Evolutionary conservation across 2,329 filamentous ascomycete species (phyloP).

Genomic region (Pseudovirgaria hyperparasitica): DNA sequence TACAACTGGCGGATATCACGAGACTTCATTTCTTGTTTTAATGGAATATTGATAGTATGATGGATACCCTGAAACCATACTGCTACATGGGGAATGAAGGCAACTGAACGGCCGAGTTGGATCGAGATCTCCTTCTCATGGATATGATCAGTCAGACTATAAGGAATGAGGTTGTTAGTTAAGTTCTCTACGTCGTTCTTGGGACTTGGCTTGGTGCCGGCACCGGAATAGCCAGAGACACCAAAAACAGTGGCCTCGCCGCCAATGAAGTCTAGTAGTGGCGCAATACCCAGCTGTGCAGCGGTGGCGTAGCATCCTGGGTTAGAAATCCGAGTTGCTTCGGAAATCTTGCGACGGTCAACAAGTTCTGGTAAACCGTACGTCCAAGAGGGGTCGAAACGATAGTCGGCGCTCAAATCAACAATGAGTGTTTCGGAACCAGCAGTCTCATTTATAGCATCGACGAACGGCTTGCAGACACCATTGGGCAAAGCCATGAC

Average conservation of each 20-base stretch:
- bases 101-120: slow-evolving; percentile 62
- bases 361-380: slow-evolving; percentile 85
- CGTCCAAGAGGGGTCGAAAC: slow-evolving; percentile 75
- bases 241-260: slow-evolving; percentile 77
- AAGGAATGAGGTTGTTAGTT: slow-evolving; percentile 79
- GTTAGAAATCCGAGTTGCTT: slow-evolving; percentile 74
- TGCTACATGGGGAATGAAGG: slow-evolving; percentile 90
- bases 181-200: slow-evolving; percentile 86
- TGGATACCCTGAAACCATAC: slow-evolving; percentile 95
- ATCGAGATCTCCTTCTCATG: slow-evolving; percentile 82
- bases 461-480: slow-evolving; percentile 86
- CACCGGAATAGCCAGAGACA: slow-evolving; percentile 87
- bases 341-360: slow-evolving; percentile 61
- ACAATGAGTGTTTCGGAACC: slow-evolving; percentile 62
- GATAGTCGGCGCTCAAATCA: slow-evolving; percentile 93
- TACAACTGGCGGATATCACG: slow-evolving; percentile 89
- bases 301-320: slow-evolving; percentile 94
- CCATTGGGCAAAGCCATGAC: slow-evolving; percentile 95
- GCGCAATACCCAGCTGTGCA: slow-evolving; percentile 78
- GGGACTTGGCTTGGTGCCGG: slow-evolving; percentile 82
- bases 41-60: slow-evolving; percentile 80
- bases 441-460: slow-evolving; percentile 65
- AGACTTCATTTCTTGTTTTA: slow-evolving; percentile 75
- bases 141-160: slow-evolving; percentile 84
- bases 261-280: slow-evolving; percentile 64